Base-by-base conservation (phyloP, 495 filamentous ascomycete species). In the Tuber calosporum region DNA sequence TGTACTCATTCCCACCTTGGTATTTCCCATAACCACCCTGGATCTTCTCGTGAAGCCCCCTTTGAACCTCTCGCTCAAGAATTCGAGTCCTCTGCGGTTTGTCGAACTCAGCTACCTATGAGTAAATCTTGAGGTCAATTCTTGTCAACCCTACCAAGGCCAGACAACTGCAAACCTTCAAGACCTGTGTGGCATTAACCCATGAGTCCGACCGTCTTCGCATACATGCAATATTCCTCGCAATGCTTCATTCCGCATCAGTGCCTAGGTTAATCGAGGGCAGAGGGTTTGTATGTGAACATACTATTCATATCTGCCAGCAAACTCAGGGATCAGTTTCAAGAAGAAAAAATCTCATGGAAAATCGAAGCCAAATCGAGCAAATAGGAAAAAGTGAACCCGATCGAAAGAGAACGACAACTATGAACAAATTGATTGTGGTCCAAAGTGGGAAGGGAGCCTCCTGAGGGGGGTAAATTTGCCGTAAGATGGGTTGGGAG, bases 11-110 rank as follows among this genome's bases (percentile, higher is more conserved):
- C 53, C 53, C 77, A 92, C 93, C 93, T 85, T 99, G 95, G 78
- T 97, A 99, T 88, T 98, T 99, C 71, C 95, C 95, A 83, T 98
- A 99, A 36, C 95, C 95, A 75, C 95, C 95, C 80, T 99, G 95
- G 4, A 99, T 91, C 84, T 99, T 99, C 83, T 98, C 94, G 83
- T 99, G 95, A 13, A 90, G 86, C 15, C 94, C 94, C 82, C 97
- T 96, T 82, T 99, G 95, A 1, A 99, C 94, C 77, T 99, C 96
- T 68, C 96, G 88, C 84, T 99, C 95, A 22, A 99, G 87, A 72
- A 99, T 97, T 74, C 95, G 86, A 40, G 95, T 99, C 79, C 95
- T 87, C 19, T 94, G 92, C 9, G 95, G 94, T 83, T 99, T 99
- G 79, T 93, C 90, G 77, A 88, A 90, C 58, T 89, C 89, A 68